Evolutionary conservation across 2,329 filamentous ascomycete genomes (phyloP).

Genomic region (Drechslerella coelobrocha): DNA sequence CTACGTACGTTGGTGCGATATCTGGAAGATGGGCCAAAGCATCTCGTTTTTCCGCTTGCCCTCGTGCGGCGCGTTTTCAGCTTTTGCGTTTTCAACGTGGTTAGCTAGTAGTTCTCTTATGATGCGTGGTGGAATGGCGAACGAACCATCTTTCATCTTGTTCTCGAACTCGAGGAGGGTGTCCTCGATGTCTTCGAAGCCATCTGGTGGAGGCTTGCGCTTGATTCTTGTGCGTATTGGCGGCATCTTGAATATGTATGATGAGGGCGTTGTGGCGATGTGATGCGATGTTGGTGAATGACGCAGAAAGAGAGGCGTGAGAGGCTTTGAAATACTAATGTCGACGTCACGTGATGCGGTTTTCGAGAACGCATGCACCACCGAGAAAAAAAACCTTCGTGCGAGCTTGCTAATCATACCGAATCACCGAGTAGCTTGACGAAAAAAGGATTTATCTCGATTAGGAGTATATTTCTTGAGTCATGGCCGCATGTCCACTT

Average conservation of each 20-base stretch:
- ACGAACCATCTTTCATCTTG: constrained; percentile 78
- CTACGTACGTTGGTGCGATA: constrained; percentile 81
- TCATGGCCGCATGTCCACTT: no score
- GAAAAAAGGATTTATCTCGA: no score
- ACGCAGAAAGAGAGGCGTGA: constrained; percentile 45
- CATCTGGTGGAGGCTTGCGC: constrained; percentile 81
- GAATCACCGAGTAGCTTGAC: no score
- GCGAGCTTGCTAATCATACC: neutral
- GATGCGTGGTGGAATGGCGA: neutral
- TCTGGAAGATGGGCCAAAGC: constrained; percentile 97
- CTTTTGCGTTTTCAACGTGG: constrained; percentile 57
- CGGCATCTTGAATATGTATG: constrained; percentile 66
- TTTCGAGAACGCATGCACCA: no score
- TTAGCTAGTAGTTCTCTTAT: constrained; percentile 31
- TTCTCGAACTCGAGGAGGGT: constrained; percentile 84
- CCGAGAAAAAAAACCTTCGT: no score
- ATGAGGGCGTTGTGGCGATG: constrained; percentile 34
- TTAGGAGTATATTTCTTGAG: no score
- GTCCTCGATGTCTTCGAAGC: constrained; percentile 87
- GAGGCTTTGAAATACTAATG: constrained; percentile 45
- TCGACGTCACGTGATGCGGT: constrained; percentile 38
- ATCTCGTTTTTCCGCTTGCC: constrained; percentile 87
- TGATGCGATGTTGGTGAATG: constrained; percentile 33
- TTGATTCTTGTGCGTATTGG: constrained; percentile 76
- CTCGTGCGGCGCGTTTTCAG: constrained; percentile 82